phyloP scores from a whole-genome alignment of 1,139 yeast genomes.

The Pichia terricola region DNA sequence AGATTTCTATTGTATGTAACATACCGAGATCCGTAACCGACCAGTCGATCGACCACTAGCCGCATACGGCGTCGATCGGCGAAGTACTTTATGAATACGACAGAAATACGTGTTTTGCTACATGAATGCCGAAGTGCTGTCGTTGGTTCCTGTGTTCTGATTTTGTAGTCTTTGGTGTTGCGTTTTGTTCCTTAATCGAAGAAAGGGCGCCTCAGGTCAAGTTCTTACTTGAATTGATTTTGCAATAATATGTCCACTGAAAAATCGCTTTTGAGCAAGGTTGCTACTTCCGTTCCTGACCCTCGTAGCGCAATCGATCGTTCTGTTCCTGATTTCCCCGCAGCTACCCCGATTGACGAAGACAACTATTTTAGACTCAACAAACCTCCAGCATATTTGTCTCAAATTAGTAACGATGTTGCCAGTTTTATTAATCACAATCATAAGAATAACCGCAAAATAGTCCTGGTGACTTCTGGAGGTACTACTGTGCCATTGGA shows the following conservation, averaged over 20 bases:
- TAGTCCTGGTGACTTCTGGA: conserved; percentile 89
- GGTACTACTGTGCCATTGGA: conserved; percentile 98
- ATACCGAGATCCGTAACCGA: no score
- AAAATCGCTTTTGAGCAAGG: conserved; percentile 5
- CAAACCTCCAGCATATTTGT: conserved; percentile 64
- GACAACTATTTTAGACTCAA: conserved; percentile 64
- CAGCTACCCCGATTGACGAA: conserved; percentile 68
- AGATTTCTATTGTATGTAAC: no score
- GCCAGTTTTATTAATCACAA: conserved; percentile 48
- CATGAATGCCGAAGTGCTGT: no score
- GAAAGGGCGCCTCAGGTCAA: no score
- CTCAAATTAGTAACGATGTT: conserved; percentile 48
- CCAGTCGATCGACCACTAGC: no score
- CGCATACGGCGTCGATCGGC: no score
- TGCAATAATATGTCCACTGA: neutral
- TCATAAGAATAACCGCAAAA: conserved; percentile 31
- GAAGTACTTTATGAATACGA: no score
- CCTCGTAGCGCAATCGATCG: conserved; percentile 72
- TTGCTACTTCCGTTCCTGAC: conserved; percentile 53
- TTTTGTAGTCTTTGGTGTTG: no score
- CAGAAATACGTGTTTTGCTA: no score
- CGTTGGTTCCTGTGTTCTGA: no score
- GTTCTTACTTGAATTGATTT: no score
- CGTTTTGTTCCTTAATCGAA: no score
- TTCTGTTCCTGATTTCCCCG: conserved; percentile 63